Evolutionary conservation across 805 yeast genomes (phyloP).

Genomic region (Scheffersomyces spartinae): DNA sequence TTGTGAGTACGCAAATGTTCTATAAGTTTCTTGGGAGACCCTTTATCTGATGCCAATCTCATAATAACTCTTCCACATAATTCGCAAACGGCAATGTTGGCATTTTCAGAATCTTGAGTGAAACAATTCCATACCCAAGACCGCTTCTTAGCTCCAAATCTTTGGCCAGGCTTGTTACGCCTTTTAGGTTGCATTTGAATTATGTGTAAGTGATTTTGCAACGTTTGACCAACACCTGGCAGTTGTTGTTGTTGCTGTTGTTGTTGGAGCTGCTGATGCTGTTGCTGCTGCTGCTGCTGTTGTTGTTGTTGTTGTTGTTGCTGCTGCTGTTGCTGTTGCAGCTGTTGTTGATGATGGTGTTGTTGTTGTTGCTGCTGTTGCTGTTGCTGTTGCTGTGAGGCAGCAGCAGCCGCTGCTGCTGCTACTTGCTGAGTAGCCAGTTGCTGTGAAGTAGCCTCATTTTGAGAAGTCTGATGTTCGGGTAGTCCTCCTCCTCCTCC

Average conservation of each 20-base stretch:
- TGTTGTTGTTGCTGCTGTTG: constrained; percentile 8
- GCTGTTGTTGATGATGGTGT: constrained; percentile 6
- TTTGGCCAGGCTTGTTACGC: constrained; percentile 40
- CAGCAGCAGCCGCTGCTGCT: constrained; percentile 4
- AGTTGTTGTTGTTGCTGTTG: background rate
- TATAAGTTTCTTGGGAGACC: constrained; percentile 46
- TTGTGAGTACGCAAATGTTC: constrained; percentile 49
- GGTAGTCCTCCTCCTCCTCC: too few relatives aligned
- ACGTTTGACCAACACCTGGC: background rate
- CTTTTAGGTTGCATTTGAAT: constrained; percentile 8
- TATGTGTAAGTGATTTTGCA: background rate
- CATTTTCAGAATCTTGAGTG: constrained; percentile 35
- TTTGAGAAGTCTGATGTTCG: too few relatives aligned
- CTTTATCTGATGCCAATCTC: constrained; percentile 41
- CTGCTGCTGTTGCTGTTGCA: constrained; percentile 5
- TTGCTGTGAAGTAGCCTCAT: too few relatives aligned
- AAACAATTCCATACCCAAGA: constrained; percentile 61
- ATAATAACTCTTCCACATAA: constrained; percentile 38
- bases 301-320: constrained; percentile 5
- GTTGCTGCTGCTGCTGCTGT: constrained; percentile 3
- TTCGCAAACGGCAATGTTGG: constrained; percentile 43
- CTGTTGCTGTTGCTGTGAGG: constrained; percentile 4
- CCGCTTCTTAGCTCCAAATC: constrained; percentile 48
- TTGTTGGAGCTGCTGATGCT: constrained; percentile 2
- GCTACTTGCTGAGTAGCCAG: too few relatives aligned